These are phyloP conservation scores for Cucumis hystrix DNA, from an alignment of 306 rosid species.

Conservation along the genomic window DNA sequence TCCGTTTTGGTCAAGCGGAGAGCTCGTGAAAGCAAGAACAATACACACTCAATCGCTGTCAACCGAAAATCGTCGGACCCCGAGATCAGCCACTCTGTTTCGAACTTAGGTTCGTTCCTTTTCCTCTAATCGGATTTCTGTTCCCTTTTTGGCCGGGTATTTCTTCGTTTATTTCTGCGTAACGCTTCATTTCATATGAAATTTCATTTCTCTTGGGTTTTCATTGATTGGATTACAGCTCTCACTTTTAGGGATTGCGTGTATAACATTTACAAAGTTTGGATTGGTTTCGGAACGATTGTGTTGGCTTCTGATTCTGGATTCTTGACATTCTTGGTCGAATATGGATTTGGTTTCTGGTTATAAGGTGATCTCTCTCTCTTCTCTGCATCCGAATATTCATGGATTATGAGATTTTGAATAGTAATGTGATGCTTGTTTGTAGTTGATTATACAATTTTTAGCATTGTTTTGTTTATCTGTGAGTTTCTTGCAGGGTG, in stretches of 20 bases:
- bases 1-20: background rate
- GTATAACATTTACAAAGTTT: background rate
- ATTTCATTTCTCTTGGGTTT: background rate
- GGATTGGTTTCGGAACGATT: background rate
- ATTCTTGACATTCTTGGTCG: conserved; percentile 10
- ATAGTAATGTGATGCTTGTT: background rate
- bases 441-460: background rate
- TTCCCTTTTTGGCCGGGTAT: background rate
- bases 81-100: conserved; percentile 1
- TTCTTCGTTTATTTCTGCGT: background rate
- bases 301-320: conserved; percentile 4
- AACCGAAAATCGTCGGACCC: background rate
- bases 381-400: background rate
- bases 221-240: background rate
- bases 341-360: conserved; percentile 91
- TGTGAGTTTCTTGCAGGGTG: conserved; percentile 37
- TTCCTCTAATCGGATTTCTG: background rate
- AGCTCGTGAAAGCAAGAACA: background rate
- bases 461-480: background rate
- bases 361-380: conserved; percentile 50
- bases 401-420: background rate
- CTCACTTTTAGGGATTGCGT: conserved; percentile 1
- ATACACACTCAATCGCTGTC: conserved; percentile 7
- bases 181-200: background rate
- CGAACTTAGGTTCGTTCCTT: background rate